Evolutionary conservation across 2,329 filamentous ascomycete species (phyloP).

Genomic region (Hortaea sp.): DNA sequence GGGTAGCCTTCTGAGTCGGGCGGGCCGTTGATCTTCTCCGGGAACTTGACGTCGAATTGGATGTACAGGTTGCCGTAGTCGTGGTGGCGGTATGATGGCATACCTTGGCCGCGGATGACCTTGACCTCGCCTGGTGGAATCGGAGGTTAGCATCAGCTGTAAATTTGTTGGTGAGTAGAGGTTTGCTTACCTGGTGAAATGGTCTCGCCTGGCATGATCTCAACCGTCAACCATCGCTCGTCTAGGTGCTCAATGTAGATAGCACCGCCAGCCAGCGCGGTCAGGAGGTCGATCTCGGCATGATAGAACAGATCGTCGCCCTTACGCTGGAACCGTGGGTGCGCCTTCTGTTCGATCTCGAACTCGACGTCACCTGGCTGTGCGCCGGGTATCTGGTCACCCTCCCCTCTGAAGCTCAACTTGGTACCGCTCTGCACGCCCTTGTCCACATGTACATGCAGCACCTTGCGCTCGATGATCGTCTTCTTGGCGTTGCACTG

Average conservation of each 20-base stretch:
- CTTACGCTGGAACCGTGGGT: constrained; percentile 86
- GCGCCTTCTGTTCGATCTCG: constrained; percentile 99
- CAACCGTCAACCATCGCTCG: constrained; percentile 89
- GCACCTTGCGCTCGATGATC: constrained; percentile 89
- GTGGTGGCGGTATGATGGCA: constrained; percentile 93
- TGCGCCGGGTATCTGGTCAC: constrained; percentile 88
- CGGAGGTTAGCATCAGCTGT: not conserved
- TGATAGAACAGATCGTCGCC: constrained; percentile 94
- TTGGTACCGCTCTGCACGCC: constrained; percentile 91
- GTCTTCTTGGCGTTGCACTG: constrained; percentile 96
- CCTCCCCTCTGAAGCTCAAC: constrained; percentile 93
- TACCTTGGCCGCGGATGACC: constrained; percentile 90
- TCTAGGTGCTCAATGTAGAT: constrained; percentile 95
- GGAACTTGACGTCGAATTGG: constrained; percentile 96
- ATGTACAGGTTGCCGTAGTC: constrained; percentile 94
- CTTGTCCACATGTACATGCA: constrained; percentile 94
- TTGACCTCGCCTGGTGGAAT: constrained; percentile 64
- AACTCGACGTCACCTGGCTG: constrained; percentile 95
- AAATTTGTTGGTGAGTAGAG: not conserved
- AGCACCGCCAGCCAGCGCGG: constrained; percentile 80
- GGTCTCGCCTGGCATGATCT: constrained; percentile 87
- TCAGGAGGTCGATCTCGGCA: constrained; percentile 90
- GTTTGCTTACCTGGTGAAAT: constrained; percentile 70
- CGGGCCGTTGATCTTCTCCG: constrained; percentile 41
- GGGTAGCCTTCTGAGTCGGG: constrained; percentile 30